Evolutionary conservation across 371 early-diverging fungal species (phyloP).

Genomic region (Mucor irregularis): DNA sequence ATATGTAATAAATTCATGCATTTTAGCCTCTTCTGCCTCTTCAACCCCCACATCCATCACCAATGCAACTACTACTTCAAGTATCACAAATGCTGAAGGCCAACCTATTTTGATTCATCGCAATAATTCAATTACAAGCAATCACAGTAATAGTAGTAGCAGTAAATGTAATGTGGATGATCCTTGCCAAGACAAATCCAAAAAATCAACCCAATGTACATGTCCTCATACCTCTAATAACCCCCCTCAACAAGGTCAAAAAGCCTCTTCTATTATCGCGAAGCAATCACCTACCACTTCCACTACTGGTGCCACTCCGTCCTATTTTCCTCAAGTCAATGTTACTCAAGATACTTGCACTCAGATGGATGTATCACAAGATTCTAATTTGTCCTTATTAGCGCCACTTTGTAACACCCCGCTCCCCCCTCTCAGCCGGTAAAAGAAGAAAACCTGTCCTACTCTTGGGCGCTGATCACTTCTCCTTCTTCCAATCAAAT

Average conservation of each 20-base stretch:
- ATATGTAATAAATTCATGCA: too few species aligned
- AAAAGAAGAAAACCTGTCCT: conserved; percentile 18
- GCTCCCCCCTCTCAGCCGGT: background rate
- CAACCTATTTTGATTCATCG: conserved; percentile 20
- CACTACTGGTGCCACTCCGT: background rate
- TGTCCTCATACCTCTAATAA: background rate
- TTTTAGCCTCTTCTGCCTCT: too few species aligned
- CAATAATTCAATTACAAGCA: conserved; percentile 1
- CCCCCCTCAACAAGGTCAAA: too few species aligned
- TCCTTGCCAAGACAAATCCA: conserved; percentile 17
- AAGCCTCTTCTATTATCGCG: background rate
- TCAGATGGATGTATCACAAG: conserved; percentile 12
- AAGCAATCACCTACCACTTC: conserved; percentile 4
- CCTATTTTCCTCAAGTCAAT: conserved; percentile 4
- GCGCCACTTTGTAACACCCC: conserved; percentile 31
- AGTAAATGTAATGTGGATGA: conserved; percentile 1
- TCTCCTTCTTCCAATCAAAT: conserved; percentile 19
- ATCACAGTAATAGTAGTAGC: conserved; percentile 1
- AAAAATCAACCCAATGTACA: too few species aligned
- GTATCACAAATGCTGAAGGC: too few species aligned
- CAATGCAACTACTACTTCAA: background rate
- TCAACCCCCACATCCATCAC: too few species aligned
- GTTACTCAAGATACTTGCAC: conserved; percentile 5
- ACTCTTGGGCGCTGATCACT: conserved; percentile 31
- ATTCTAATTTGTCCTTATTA: background rate